These are phyloP conservation scores for Aleurites moluccanus DNA, from an alignment of 441 rosid genomes.

Conservation along the genomic window DNA sequence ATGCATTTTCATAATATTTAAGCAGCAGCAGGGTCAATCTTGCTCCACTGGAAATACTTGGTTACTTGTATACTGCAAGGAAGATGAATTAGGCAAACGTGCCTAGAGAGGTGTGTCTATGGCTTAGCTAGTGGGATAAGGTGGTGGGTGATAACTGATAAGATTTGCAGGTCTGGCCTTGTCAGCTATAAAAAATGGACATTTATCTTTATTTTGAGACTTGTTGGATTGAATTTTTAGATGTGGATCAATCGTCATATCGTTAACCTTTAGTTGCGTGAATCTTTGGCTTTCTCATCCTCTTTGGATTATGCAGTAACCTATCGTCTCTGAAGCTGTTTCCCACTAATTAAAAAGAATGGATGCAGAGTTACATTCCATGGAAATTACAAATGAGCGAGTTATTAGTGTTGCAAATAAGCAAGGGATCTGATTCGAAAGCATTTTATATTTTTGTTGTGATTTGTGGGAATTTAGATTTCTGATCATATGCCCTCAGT, in stretches of 20 bases:
- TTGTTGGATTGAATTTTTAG: background rate
- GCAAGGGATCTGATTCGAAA: background rate
- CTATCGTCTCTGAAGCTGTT: background rate
- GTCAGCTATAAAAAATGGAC: background rate
- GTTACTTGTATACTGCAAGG: background rate
- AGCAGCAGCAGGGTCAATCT: background rate
- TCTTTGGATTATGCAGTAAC: too few species aligned
- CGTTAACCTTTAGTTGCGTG: background rate
- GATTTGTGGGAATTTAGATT: too few species aligned
- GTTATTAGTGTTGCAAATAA: background rate
- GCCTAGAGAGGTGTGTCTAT: background rate
- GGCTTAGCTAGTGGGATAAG: too few species aligned
- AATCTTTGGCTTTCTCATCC: background rate
- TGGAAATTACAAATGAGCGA: too few species aligned
- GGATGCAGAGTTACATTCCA: background rate
- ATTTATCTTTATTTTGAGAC: too few species aligned
- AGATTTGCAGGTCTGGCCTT: constrained; percentile 5
- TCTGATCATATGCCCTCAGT: too few species aligned
- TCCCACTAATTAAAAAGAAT: background rate
- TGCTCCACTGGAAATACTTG: background rate
- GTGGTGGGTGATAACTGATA: background rate
- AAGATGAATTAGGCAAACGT: background rate
- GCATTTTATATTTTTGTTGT: background rate
- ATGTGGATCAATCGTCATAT: background rate
- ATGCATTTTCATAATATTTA: background rate